Evolutionary conservation across 345 rosid genomes (phyloP), one percentile per base, ranked within the genome.

Genomic region (Streptanthus diversifolius): DNA sequence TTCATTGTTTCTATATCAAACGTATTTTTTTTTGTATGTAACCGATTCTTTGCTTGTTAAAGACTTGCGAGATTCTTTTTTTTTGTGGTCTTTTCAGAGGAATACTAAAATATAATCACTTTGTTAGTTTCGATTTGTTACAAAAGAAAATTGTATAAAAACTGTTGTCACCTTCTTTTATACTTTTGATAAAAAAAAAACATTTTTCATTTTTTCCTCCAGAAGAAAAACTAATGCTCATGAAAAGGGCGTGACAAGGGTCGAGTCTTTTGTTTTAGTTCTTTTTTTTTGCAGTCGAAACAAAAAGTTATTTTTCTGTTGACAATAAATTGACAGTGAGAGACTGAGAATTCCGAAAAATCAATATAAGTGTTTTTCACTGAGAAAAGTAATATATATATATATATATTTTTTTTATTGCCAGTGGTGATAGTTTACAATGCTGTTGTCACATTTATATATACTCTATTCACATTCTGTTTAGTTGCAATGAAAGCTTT

Each of bases 11-110:
- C 14, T 25, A 13, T 65, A 56, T 45, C 65, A 45, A 45, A 33
- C 24, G 12, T 54, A 5, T 35, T 21, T 25, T 43, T 43, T 22
- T 15, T 30, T 54, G 30, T 36, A 8, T 68, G 7, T 63, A 43
- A 69, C 75, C 33, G 52, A 76, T 76, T 64, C 76, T 55, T 77
- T 64, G 49, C 80, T 77, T 77, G 68, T 63, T 44, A 12, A 64
- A 54, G 60, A 56, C 76, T 64, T 70, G 22, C 53, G 17, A 64
- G 54, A 70, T 56, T 76, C 44, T 55, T 70, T 18, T 41, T 37
- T 24, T 24, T 21, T 10, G 11, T 21, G 7, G 47, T 40, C 13
- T 9, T 48, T 58, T 18, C 7, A 21, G 36, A 58, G 25, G 18
- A 58, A 49, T 66, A 49, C 33, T 15, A 41, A 75, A 49, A 67